These are phyloP conservation scores for Schizophyllum amplum DNA, from an alignment of 1,284 basidiomycete species.

Conservation along the genomic window DNA sequence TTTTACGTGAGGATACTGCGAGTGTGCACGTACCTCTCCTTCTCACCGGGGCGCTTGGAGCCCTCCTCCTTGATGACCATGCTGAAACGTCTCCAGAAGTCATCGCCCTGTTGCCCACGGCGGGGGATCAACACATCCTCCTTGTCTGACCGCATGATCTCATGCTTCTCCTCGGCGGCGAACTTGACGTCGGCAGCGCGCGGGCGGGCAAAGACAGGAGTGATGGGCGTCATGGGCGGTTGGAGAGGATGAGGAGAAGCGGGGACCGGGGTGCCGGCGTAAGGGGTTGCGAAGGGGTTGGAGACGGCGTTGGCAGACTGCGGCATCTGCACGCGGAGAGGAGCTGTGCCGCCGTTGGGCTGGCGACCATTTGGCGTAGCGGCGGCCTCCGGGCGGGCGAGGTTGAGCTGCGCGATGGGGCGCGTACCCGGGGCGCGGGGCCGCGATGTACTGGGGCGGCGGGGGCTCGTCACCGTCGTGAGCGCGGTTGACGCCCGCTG, in stretches of 20 bases:
- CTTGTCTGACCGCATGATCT: constrained; percentile 58
- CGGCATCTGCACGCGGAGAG: constrained; percentile 13
- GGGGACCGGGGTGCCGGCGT: constrained; percentile 17
- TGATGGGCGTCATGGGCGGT: constrained; percentile 70
- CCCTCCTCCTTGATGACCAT: constrained; percentile 69
- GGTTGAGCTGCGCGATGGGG: constrained; percentile 55
- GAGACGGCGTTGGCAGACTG: constrained; percentile 16
- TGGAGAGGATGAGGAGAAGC: constrained; percentile 62
- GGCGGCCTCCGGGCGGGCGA: constrained; percentile 38
- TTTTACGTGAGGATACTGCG: constrained; percentile 8
- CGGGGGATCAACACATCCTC: constrained; percentile 59
- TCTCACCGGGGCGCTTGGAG: constrained; percentile 30
- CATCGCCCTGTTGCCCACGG: constrained; percentile 64
- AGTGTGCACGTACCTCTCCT: constrained; percentile 32
- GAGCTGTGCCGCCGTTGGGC: constrained; percentile 5
- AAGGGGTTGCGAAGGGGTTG: constrained; percentile 32
- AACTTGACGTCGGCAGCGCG: constrained; percentile 42
- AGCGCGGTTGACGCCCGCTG: constrained; percentile 7
- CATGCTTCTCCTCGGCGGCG: constrained; percentile 24
- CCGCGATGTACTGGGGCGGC: constrained; percentile 35
- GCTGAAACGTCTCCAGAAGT: constrained; percentile 80
- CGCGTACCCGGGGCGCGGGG: constrained; percentile 65
- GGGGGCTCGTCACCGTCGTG: constrained; percentile 12
- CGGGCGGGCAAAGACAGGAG: constrained; percentile 66
- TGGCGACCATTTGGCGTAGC: constrained; percentile 29